Base-by-base conservation (phyloP, 2,329 filamentous ascomycete species). In the Fusarium nanum region DNA sequence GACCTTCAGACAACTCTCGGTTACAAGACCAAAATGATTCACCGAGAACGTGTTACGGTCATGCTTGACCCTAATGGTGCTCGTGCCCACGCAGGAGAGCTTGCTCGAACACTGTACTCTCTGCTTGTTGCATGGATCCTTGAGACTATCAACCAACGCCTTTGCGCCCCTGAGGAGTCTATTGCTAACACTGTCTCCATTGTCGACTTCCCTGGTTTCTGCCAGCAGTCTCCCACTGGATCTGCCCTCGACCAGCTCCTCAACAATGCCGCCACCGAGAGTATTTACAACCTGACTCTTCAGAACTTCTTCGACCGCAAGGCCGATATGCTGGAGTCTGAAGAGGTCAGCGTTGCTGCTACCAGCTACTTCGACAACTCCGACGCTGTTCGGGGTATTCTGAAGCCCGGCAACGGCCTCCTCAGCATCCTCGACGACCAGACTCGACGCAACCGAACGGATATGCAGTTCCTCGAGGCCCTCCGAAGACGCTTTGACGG, bases 281-380 rank as follows among this genome's bases (percentile, higher is more conserved):
- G 91, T 2, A 85, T 98, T 13, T 98, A 98, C 83, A 96, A 98
- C 78, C 90, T 97, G 75, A 94, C 94, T 34, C 85, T 98, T 25
- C 94, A 97, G 77, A 97, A 92, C 79, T 98, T 99, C 82, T 99
- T 98, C 79, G 94, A 98, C 76, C 91, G 91, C 72, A 97, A 96
- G 80, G 94, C 94, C 1, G 95, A 98, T 68, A 89, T 97, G 82
- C 86, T 99, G 23, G 96, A 99, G 77, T 94, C 91, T 3, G 96
- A 99, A 79, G 96, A 99, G 78, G 93, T 99, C 37, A 89, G 86
- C 32, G 93, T 99, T 5, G 88, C 94, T 4, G 91, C 94, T 1
- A 98, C 95, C 1, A 97, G 93, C 82, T 99, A 98, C 80, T 99
- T 98, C 74, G 96, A 99, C 81, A 99, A 98, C 80, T 94, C 93